Base-by-base conservation (phyloP, 352 stramenopile species). In the Phytophthora cryptogea region DNA sequence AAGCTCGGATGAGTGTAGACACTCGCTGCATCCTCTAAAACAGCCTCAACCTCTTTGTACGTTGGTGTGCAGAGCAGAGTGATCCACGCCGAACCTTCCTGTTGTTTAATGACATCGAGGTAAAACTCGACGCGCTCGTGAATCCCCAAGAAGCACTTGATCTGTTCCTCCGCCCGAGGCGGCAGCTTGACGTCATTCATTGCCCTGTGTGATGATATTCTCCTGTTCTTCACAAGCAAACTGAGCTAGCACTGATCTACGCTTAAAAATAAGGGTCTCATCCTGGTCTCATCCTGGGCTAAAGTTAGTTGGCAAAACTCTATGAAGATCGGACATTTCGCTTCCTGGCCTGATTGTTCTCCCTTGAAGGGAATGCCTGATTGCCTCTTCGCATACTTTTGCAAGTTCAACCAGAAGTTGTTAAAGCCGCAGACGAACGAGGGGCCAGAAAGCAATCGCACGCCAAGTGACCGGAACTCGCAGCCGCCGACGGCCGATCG, bases 1-100 rank as follows among this genome's bases (percentile, higher is more conserved):
- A 72, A 53, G 17, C 8, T 27, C 10, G 47, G 47, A n/a, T 43
- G 43, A 16, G 33, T 37, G 43, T 51, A 65, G 13, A 59, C 45
- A 36, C 28, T 48, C 11, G 14, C 30, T 6, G 17, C 11, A 14
- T 59, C 36, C 26, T 64, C 46, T 2, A 59, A 26, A 40, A 54
- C 17, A 23, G 20, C 11, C 33, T 27, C 56, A 4, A 69, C n/a
- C 11, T 69, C 61, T 8, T 59, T 42, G n/a, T 48, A 41, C 11
- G 54, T 50, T 13, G 61, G 61, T 13, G 39, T 9, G 10, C 61
- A 69, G 14, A 65, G 11, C 8, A 43, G 28, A 4, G 42, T 30
- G 31, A 65, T 48, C 61, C 61, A 69, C 26, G n/a, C n/a, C n/a
- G n/a, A n/a, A 30, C 16, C 17, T 14, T 20, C 37, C 31, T 23